Evolutionary conservation across 208 protist genomes (phyloP).

Genomic region (Crithidia fasciculata): DNA sequence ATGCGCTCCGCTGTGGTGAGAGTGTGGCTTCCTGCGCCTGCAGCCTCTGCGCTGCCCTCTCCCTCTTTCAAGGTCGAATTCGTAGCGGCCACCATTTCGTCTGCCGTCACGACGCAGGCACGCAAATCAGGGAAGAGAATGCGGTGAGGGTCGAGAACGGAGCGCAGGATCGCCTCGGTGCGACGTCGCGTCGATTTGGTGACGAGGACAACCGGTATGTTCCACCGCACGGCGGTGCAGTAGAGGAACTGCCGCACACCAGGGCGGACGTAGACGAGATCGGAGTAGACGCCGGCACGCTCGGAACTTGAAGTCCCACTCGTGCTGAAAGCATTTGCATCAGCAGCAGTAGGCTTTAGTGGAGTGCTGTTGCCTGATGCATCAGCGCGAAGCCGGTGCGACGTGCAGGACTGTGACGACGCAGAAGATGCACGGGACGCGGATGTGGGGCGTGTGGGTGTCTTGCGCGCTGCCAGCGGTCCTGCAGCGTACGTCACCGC

Average conservation of each 20-base stretch:
- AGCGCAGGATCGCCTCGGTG: constrained; percentile 63
- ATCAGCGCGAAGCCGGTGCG: too few relatives aligned
- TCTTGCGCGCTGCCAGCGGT: background rate
- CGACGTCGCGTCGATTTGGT: constrained; percentile 70
- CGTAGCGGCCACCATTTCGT: constrained; percentile 27
- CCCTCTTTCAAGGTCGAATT: too few relatives aligned
- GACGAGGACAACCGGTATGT: constrained; percentile 76
- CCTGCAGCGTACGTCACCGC: constrained; percentile 37
- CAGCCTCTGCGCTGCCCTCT: background rate
- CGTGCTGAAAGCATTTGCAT: too few relatives aligned
- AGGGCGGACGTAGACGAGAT: constrained; percentile 75
- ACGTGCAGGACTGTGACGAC: too few relatives aligned
- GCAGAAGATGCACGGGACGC: too few relatives aligned
- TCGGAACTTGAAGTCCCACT: background rate
- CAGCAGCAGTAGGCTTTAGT: too few relatives aligned
- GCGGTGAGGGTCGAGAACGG: constrained; percentile 62
- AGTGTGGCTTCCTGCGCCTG: background rate
- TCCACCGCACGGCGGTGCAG: constrained; percentile 59
- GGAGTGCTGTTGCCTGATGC: too few relatives aligned
- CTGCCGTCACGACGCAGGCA: constrained; percentile 27
- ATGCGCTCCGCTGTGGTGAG: constrained; percentile 21
- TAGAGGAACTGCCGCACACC: constrained; percentile 64
- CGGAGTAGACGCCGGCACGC: constrained; percentile 23
- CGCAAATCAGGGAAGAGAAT: constrained; percentile 49
- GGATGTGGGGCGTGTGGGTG: background rate